These are phyloP conservation scores for Tarenaya hassleriana DNA, from an alignment of 345 rosid species.

Conservation along the genomic window DNA sequence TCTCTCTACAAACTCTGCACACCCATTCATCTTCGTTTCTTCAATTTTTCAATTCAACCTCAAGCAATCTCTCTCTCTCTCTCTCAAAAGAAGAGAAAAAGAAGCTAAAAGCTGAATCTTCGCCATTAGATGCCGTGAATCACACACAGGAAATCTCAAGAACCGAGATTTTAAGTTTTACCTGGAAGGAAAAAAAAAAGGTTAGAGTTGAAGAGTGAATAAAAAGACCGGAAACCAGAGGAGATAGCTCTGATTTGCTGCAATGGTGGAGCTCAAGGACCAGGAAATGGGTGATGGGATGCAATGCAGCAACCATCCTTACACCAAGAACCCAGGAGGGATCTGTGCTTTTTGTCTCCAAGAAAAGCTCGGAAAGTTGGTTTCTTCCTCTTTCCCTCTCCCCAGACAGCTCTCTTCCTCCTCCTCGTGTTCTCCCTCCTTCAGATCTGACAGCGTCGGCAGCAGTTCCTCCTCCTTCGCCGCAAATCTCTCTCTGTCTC, in stretches of 20 bases:
- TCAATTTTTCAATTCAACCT: conserved; percentile 10
- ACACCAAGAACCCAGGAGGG: conserved; percentile 79
- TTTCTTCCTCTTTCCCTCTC: conserved; percentile 75
- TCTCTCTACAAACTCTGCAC: conserved; percentile 19
- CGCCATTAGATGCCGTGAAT: not conserved
- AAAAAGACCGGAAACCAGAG: not conserved
- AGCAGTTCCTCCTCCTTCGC: conserved; percentile 13
- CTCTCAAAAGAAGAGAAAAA: conserved; percentile 17
- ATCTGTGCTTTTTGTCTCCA: conserved; percentile 98
- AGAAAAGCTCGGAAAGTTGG: conserved; percentile 94
- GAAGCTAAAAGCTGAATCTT: conserved; percentile 23
- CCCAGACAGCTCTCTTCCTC: conserved; percentile 47
- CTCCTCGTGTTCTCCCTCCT: conserved; percentile 65
- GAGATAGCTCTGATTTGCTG: not conserved
- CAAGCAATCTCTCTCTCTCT: conserved; percentile 24
- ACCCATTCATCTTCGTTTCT: conserved; percentile 12
- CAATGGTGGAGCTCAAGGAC: conserved; percentile 30
- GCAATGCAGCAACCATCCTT: conserved; percentile 70
- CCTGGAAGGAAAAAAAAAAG: conserved; percentile 17
- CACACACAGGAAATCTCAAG: not conserved
- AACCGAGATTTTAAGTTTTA: too few species aligned
- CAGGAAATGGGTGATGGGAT: conserved; percentile 72
- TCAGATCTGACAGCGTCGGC: conserved; percentile 47
- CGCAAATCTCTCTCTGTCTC: conserved; percentile 29
- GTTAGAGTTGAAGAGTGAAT: not conserved